Evolutionary conservation across 768 basidiomycete species (phyloP), one percentile per base, ranked within the genome.

Genomic region (Pleurotus platypus): DNA sequence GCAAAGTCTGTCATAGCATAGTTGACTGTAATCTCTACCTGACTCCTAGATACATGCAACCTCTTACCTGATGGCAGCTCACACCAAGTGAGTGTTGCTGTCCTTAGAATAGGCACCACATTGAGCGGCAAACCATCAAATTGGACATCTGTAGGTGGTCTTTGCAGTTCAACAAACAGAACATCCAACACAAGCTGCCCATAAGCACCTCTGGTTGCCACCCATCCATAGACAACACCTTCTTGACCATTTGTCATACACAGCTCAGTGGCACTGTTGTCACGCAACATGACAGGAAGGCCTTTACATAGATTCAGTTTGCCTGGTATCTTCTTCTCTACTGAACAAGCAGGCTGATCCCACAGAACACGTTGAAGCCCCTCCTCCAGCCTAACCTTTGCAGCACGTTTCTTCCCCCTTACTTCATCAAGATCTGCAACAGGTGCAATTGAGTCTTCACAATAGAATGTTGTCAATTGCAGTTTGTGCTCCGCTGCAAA

Each of bases 1-100:
- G 66, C 60, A 60, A 67, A 73, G 49, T 71, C 72, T 4, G 71
- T 72, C 69, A 72, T 71, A 13, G 69, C 62, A 60, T 71, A 72
- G 49, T 70, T 71, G 1, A 61, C 55, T 2, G 67, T 24, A 1
- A 71, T 48, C 11, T 64, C 56, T 1, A 70, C 64, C 55, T 73
- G 72, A 5, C 59, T 51, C 5, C 67, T 11, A 7, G 53, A 49
- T 8, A 73, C 54, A 7, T 20, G 46, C 0, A 70, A 18, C 0
- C 9, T 16, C 1, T 15, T 27, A 53, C 65, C 69, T 51, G 62
- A 58, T 4, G 56, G 58, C 55, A 62, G 12, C 4, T 11, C 15
- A 48, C 61, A 62, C 11, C 20, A 40, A n/a, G 60, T 62, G 3
- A 8, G 53, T 0, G 24, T 56, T 2, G 30, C 49, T 2, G 27